Evolutionary conservation across 352 stramenopile species (phyloP).

Genomic region (Pythium sp.): DNA sequence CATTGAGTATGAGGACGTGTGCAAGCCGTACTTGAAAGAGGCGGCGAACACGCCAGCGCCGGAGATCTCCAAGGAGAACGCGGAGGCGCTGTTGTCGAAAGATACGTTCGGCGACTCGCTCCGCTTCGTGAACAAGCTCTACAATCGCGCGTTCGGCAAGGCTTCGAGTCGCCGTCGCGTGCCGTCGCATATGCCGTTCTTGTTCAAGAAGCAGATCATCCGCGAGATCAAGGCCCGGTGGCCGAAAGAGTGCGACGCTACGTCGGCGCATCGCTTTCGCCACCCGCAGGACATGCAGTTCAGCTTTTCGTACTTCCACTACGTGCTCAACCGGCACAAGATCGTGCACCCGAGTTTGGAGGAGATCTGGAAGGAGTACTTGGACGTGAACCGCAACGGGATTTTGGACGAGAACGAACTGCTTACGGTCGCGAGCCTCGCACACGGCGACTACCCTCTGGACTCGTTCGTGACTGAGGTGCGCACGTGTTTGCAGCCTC

Average conservation of each 20-base stretch:
- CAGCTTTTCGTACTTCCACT: conserved; percentile 95
- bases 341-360: conserved; percentile 66
- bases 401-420: conserved; percentile 91
- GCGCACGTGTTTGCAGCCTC: conserved; percentile 61
- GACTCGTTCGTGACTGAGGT: conserved; percentile 69
- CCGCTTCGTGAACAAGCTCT: conserved; percentile 91
- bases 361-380: conserved; percentile 82
- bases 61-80: conserved; percentile 32
- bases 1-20: conserved; percentile 74
- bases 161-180: conserved; percentile 68
- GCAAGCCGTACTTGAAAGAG: conserved; percentile 24
- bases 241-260: conserved; percentile 67
- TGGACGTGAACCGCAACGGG: conserved; percentile 91
- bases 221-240: conserved; percentile 88
- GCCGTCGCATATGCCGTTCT: conserved; percentile 94
- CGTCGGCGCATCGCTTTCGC: conserved; percentile 88
- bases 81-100: conserved; percentile 63
- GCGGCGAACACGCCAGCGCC: background rate
- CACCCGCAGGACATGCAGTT: conserved; percentile 94
- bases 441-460: conserved; percentile 62
- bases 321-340: conserved; percentile 88
- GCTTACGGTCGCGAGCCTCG: conserved; percentile 84
- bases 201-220: conserved; percentile 88
- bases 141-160: conserved; percentile 89
- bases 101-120: conserved; percentile 93